Conservation (phyloP, 805 yeast species). For the Komagataella mondaviorum region DNA sequence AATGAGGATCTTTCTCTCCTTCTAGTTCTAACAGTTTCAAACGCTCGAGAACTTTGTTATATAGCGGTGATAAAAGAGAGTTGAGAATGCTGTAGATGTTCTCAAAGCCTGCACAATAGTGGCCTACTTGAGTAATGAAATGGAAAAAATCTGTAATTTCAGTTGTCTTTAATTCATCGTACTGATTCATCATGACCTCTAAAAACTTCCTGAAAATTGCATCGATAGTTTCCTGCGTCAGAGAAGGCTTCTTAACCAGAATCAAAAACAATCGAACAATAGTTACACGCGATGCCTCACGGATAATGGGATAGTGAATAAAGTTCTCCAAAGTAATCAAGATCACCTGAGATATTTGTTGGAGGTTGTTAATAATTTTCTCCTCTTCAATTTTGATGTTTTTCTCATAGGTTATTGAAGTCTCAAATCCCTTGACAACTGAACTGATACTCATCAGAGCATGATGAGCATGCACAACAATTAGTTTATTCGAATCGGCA, state of each 20-base stretch:
- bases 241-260: slow-evolving; percentile 29
- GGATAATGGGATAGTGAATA: slow-evolving; percentile 47
- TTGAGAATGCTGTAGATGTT: slow-evolving; percentile 62
- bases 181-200: slow-evolving; percentile 43
- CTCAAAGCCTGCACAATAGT: slow-evolving; percentile 54
- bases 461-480: slow-evolving; percentile 72
- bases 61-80: slow-evolving; percentile 62
- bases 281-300: slow-evolving; percentile 81
- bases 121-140: slow-evolving; percentile 81
- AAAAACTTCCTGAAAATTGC: slow-evolving; percentile 55
- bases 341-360: slow-evolving; percentile 56
- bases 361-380: slow-evolving; percentile 8
- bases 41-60: slow-evolving; percentile 43
- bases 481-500: slow-evolving; percentile 23
- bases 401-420: slow-evolving; percentile 6
- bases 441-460: slow-evolving; percentile 82
- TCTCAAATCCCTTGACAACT: slow-evolving; percentile 73
- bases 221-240: slow-evolving; percentile 26
- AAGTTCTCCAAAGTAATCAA: slow-evolving; percentile 72
- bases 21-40: slow-evolving; percentile 3
- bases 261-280: slow-evolving; percentile 79
- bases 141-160: slow-evolving; percentile 76
- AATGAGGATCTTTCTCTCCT: slow-evolving; percentile 8
- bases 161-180: slow-evolving; percentile 39
- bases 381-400: not conserved